phyloP scores from a whole-genome alignment of 805 yeast species.

The Yarrowia sp. region DNA sequence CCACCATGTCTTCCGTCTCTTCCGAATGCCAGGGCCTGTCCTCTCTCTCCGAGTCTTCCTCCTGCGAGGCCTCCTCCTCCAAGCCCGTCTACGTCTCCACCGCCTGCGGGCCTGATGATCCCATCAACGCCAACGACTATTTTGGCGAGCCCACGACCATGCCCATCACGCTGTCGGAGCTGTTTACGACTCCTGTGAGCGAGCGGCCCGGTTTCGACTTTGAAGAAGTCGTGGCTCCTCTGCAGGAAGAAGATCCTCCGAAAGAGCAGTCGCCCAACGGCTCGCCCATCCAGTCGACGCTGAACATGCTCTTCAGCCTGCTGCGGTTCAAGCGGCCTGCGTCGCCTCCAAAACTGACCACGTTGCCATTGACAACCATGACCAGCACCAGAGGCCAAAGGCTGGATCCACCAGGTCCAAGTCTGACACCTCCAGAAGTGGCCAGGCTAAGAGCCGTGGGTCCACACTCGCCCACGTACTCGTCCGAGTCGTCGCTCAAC shows the following conservation, averaged over 20 bases:
- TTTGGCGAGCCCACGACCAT: neutral
- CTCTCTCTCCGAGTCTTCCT: neutral
- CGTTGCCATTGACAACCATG: neutral
- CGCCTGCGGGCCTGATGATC: neutral
- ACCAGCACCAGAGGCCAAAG: neutral
- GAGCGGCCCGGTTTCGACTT: neutral
- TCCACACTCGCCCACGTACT: neutral
- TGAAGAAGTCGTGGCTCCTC: neutral
- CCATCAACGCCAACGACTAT: neutral
- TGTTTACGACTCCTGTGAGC: neutral
- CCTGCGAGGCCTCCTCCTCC: neutral
- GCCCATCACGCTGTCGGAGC: neutral
- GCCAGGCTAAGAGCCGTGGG: neutral
- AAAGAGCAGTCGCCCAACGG: neutral
- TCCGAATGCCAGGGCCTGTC: constrained; percentile 10
- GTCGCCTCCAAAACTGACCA: neutral
- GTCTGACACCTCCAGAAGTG: neutral
- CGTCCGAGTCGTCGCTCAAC: neutral
- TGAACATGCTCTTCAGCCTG: neutral
- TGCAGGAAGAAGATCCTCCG: neutral
- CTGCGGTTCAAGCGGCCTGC: neutral
- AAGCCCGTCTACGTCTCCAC: constrained; percentile 3
- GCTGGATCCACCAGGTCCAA: neutral
- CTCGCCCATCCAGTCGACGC: neutral
- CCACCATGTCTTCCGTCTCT: neutral